Conservation (phyloP, 2,329 filamentous ascomycete genomes). For the Aspergillus sp. region DNA sequence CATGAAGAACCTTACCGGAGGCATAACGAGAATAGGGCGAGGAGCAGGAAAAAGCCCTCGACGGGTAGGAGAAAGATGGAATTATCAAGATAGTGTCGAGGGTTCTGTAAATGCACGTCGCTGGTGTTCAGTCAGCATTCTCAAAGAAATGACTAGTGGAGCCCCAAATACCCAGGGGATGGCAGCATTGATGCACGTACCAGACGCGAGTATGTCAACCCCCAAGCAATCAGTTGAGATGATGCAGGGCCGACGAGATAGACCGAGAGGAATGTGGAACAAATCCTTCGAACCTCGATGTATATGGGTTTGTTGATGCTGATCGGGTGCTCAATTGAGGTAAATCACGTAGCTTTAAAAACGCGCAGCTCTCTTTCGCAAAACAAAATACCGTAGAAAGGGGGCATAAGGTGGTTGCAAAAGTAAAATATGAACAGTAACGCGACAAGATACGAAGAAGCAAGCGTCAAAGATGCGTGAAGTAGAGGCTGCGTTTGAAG, state of each 20-base stretch:
- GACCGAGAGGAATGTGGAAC: constrained; percentile 19
- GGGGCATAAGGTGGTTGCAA: neutral
- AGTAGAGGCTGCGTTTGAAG: constrained; percentile 9
- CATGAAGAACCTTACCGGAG: constrained; percentile 51
- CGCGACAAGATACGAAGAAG: constrained; percentile 18
- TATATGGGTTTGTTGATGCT: constrained; percentile 33
- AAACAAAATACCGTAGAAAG: neutral
- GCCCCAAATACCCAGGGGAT: constrained; percentile 33
- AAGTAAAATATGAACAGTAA: constrained; percentile 13
- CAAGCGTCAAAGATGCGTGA: constrained; percentile 12
- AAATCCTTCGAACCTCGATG: constrained; percentile 15
- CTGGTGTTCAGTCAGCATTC: constrained; percentile 37
- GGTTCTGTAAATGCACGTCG: constrained; percentile 20
- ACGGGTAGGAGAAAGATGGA: constrained; percentile 22
- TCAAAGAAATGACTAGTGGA: constrained; percentile 32
- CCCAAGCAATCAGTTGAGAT: constrained; percentile 18
- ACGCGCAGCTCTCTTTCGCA: constrained; percentile 10
- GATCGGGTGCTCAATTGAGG: constrained; percentile 27
- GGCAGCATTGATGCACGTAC: constrained; percentile 31
- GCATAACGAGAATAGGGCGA: constrained; percentile 49
- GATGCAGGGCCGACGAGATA: constrained; percentile 20
- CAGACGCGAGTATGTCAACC: constrained; percentile 36
- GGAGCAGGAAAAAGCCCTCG: constrained; percentile 19
- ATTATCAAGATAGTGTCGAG: constrained; percentile 26
- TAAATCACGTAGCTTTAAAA: constrained; percentile 20